These are phyloP conservation scores for Fagus crenata DNA, from an alignment of 306 rosid genomes.

Conservation along the genomic window DNA sequence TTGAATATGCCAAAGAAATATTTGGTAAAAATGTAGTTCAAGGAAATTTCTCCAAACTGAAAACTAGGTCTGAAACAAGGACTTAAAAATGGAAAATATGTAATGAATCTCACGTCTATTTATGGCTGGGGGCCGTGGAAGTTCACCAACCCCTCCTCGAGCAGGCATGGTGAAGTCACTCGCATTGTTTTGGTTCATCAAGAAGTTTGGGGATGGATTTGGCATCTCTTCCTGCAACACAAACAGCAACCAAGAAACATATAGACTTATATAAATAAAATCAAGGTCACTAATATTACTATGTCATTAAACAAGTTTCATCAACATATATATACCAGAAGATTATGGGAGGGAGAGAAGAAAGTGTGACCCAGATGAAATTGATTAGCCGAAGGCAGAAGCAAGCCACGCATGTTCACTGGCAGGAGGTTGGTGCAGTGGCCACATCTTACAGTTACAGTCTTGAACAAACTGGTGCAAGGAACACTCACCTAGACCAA, in stretches of 20 bases:
- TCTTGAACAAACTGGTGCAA: constrained; percentile 89
- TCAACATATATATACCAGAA: constrained; percentile 55
- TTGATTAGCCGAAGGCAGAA: constrained; percentile 79
- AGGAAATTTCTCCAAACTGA: not conserved
- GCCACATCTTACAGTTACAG: constrained; percentile 95
- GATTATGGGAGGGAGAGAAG: constrained; percentile 72
- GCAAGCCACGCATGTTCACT: constrained; percentile 84
- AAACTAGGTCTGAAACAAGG: constrained; percentile 1
- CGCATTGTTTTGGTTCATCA: constrained; percentile 56
- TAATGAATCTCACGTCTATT: constrained; percentile 70
- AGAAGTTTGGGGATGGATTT: constrained; percentile 60
- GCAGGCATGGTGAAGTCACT: constrained; percentile 59
- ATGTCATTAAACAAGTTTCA: not conserved
- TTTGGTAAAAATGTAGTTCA: constrained; percentile 6
- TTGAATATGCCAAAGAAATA: constrained; percentile 1
- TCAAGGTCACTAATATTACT: not conserved
- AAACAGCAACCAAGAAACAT: not conserved
- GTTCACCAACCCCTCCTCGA: constrained; percentile 56
- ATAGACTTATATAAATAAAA: not conserved
- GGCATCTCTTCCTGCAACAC: constrained; percentile 71
- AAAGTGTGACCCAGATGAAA: constrained; percentile 84
- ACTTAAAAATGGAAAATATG: not conserved
- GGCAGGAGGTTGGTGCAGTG: constrained; percentile 96
- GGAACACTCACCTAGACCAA: constrained; percentile 83
- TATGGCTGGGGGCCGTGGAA: constrained; percentile 71